phyloP scores from a whole-genome alignment of 1,139 yeast genomes.

The Hansenula anomala region DNA sequence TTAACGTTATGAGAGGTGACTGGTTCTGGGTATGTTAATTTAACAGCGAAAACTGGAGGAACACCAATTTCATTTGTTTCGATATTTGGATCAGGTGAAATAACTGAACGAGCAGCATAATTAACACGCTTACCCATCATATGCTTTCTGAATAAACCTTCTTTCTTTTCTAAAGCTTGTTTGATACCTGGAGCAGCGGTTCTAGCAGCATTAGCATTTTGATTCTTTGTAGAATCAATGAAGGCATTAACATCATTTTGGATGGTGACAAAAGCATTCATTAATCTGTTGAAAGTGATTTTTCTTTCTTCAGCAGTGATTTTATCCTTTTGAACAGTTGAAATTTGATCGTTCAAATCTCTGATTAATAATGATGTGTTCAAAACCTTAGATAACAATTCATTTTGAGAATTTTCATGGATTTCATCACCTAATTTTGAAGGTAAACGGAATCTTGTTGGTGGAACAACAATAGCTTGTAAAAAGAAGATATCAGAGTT shows the following conservation, averaged over 20 bases:
- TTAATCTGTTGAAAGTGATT: constrained; percentile 76
- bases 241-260: constrained; percentile 95
- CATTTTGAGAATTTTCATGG: constrained; percentile 93
- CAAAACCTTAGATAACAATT: constrained; percentile 72
- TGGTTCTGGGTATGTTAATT: constrained; percentile 96
- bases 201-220: constrained; percentile 53
- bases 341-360: constrained; percentile 80
- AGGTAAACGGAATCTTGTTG: constrained; percentile 94
- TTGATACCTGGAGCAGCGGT: constrained; percentile 91
- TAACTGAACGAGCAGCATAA: constrained; percentile 97
- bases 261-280: constrained; percentile 91
- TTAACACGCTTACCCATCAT: constrained; percentile 99
- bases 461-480: constrained; percentile 86
- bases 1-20: constrained; percentile 92
- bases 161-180: constrained; percentile 97
- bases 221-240: constrained; percentile 88
- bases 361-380: constrained; percentile 78
- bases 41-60: constrained; percentile 96
- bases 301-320: constrained; percentile 67
- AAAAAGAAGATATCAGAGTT: constrained; percentile 89
- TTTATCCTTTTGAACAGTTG: constrained; percentile 56
- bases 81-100: constrained; percentile 97
- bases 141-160: constrained; percentile 96
- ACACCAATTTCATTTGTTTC: constrained; percentile 98
- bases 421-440: constrained; percentile 96